Conservation (phyloP, 345 rosid species). For the Populus tremula region DNA sequence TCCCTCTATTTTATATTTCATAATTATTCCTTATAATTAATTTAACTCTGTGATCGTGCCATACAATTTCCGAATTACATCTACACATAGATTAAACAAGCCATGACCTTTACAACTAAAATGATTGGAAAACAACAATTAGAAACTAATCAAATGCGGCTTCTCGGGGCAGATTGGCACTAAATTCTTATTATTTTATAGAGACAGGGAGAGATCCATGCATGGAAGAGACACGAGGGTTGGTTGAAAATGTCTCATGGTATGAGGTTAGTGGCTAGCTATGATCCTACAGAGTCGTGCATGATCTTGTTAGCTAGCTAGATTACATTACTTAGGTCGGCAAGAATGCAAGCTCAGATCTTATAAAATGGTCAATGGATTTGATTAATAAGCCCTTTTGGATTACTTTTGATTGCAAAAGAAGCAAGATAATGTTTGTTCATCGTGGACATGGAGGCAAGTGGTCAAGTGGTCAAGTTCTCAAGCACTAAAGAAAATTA, state of each 20-base stretch:
- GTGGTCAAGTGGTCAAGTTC: neutral
- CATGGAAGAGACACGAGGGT: neutral
- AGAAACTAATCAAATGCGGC: slow-evolving; percentile 36
- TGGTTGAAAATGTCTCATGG: neutral
- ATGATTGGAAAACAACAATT: neutral
- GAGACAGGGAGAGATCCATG: neutral
- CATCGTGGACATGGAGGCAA: neutral
- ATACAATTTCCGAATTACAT: no score
- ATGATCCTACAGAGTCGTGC: slow-evolving; percentile 12
- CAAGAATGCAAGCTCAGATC: neutral
- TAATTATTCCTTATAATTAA: no score
- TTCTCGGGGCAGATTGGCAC: slow-evolving; percentile 45
- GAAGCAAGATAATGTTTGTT: neutral
- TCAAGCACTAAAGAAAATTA: slow-evolving; percentile 10
- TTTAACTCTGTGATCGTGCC: no score
- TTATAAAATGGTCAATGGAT: neutral
- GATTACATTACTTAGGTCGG: neutral
- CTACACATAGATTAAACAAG: neutral
- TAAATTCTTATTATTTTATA: neutral
- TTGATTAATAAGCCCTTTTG: neutral
- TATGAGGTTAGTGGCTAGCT: neutral
- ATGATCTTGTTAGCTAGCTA: neutral
- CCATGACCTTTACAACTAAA: neutral
- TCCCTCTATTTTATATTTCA: no score
- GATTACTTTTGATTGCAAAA: neutral